Base-by-base conservation (phyloP, 2,329 filamentous ascomycete species). In the Neospermospora avenae region DNA sequence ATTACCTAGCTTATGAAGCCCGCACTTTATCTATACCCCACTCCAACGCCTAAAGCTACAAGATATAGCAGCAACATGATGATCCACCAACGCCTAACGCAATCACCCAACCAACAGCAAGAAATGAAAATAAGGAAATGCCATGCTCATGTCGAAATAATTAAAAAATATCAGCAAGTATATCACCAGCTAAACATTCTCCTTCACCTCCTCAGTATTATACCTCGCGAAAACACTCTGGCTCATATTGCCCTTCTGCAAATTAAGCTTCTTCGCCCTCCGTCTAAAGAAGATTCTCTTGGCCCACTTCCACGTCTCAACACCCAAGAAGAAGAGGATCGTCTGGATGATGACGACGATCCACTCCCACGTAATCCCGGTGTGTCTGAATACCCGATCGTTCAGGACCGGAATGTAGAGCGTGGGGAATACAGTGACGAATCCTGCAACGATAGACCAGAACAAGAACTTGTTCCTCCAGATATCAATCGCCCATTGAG, bases 401-500 rank as follows among this genome's bases (percentile, higher is more conserved):
- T 88, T 89, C 67, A 90, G 77, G 11, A 83, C 82, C 0, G 88
- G 88, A 55, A 90, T 89, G 67, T 91, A 91, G 0, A 87, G 74
- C 3, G 81, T 80, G 0, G 84, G 84, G 64, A 87, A 84, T 0
- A 84, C 78, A 3, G 80, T 79, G 25, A 85, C 64, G 62, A 81
- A 82, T 8, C 84, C 84, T 7, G 81, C 70, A 37, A 82, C 77
- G 61, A 89, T 80, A 25, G 85, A 80, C 76, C 80, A 88, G 78
- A 88, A 89, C 20, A 89, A 77, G 76, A 91, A 90, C 73, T 85
- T 78, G 77, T 91, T 92, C 63, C 83, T 77, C 86, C 86, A 89
- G 53, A 90, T 78, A 67, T 89, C 85, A 60, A 79, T 68, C 68
- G 84, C 80, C 86, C 87, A 90, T 68, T 88, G 84, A 0, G 84